Percentiles rank a stretch among this genome's conserved stretches.
These are phyloP conservation scores for Cytospora schulzeri DNA, from an alignment of 2,329 filamentous ascomycete genomes.

Conservation along the genomic window DNA sequence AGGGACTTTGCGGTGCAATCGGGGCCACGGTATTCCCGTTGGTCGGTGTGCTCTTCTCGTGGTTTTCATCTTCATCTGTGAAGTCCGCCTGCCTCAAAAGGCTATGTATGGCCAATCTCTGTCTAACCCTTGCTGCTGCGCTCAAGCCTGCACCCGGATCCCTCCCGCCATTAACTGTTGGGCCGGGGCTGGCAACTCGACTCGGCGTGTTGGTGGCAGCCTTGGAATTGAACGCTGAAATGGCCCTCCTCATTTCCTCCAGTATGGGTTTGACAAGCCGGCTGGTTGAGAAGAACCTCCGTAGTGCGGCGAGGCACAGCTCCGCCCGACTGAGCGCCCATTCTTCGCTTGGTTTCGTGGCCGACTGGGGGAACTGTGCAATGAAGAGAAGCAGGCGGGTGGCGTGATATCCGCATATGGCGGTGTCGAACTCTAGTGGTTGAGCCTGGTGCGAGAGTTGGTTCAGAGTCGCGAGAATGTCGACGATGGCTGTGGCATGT, in stretches of 20 bases:
- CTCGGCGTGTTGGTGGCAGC: not conserved
- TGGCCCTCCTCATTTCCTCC: conserved; percentile 32
- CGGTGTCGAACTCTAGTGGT: conserved; percentile 31
- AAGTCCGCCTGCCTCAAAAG: conserved; percentile 35
- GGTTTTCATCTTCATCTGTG: conserved; percentile 31
- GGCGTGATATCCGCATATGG: conserved; percentile 32
- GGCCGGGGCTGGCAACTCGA: conserved; percentile 12
- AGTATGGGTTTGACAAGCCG: conserved; percentile 34
- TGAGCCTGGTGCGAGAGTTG: conserved; percentile 27
- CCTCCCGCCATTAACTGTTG: conserved; percentile 9
- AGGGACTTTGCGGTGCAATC: not conserved
- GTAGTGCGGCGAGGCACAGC: conserved; percentile 33
- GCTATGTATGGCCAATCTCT: conserved; percentile 36
- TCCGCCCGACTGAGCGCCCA: conserved; percentile 34
- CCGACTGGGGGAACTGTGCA: conserved; percentile 28
- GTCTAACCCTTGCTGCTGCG: conserved; percentile 30
- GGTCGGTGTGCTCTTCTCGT: not conserved
- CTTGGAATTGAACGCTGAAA: conserved; percentile 27
- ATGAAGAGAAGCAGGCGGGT: conserved; percentile 32
- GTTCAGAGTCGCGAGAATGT: conserved; percentile 30
- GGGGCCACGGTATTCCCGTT: not conserved
- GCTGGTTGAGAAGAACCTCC: conserved; percentile 34
- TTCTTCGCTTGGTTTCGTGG: conserved; percentile 29
- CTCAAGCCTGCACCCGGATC: conserved; percentile 24
- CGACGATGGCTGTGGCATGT: conserved; percentile 26